These are phyloP conservation scores for Leptodermis oblonga DNA, from an alignment of 257 asterid species.

Conservation along the genomic window DNA sequence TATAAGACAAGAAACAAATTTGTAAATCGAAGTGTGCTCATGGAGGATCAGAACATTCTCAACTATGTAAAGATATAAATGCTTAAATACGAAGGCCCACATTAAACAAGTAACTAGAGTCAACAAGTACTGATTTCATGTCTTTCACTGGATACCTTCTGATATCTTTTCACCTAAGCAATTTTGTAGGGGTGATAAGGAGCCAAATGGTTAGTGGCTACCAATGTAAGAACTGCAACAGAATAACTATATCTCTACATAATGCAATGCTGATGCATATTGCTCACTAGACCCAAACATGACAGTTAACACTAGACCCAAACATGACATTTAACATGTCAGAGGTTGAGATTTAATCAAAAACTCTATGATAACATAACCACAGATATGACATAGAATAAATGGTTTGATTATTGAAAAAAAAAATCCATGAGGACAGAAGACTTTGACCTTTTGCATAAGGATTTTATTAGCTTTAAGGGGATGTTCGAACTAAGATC, in stretches of 20 bases:
- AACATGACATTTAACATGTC: background rate
- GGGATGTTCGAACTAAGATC: background rate
- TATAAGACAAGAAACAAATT: background rate
- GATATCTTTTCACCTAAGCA: background rate
- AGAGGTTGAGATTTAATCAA: background rate
- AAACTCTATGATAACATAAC: background rate
- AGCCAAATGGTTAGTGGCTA: no score
- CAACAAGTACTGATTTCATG: background rate
- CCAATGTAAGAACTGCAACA: background rate
- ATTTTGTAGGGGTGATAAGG: no score
- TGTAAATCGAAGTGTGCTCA: background rate
- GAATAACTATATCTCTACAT: background rate
- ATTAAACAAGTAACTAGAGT: background rate
- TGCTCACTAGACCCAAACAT: background rate
- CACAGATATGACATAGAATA: background rate
- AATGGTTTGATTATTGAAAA: background rate
- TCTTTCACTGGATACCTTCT: background rate
- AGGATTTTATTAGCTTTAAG: background rate
- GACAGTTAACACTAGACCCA: no score
- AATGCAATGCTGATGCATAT: background rate
- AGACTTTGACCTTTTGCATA: background rate
- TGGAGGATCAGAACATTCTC: background rate
- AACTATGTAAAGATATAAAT: background rate
- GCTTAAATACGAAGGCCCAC: background rate
- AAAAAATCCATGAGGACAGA: background rate